Evolutionary conservation across 2,329 filamentous ascomycete species (phyloP).

Genomic region (Sarocladium strictum): DNA sequence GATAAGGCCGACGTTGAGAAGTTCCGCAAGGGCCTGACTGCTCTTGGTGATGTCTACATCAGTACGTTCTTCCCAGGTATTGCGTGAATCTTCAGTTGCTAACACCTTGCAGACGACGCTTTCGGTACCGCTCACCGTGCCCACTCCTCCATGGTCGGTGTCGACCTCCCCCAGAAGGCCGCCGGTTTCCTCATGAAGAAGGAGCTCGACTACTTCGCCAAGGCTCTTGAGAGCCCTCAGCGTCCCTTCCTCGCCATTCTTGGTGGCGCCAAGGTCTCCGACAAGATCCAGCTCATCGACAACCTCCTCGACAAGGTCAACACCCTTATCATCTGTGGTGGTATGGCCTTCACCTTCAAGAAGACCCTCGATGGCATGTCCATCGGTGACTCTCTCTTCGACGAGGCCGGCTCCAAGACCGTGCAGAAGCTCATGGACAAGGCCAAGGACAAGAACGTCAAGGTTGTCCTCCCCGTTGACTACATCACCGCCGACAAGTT

Average conservation of each 20-base stretch:
- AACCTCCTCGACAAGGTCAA: constrained; percentile 98
- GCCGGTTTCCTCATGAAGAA: constrained; percentile 99
- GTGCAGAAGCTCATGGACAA: constrained; percentile 84
- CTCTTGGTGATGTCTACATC: constrained; percentile 91
- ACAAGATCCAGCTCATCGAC: constrained; percentile 99
- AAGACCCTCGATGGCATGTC: constrained; percentile 89
- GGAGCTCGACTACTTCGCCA: constrained; percentile 98
- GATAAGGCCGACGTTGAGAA: constrained; percentile 87
- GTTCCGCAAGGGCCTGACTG: constrained; percentile 93
- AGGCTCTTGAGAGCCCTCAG: constrained; percentile 88
- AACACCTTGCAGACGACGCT: constrained; percentile 66
- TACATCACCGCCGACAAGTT: constrained; percentile 98
- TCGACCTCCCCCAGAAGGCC: constrained; percentile 92
- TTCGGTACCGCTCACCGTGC: constrained; percentile 98
- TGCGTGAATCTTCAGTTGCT: constrained; percentile 1
- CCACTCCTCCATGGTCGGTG: constrained; percentile 98
- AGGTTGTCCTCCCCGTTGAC: constrained; percentile 90
- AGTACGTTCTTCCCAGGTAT: too few species aligned
- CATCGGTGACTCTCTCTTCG: constrained; percentile 89
- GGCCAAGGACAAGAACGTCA: constrained; percentile 93
- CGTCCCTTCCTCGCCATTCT: constrained; percentile 98
- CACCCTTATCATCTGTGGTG: constrained; percentile 92
- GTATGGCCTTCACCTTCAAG: constrained; percentile 99
- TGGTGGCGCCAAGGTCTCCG: constrained; percentile 94
- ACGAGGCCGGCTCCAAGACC: constrained; percentile 89